Base-by-base conservation (phyloP, 2,329 filamentous ascomycete genomes). In the Cladosporium sp. region DNA sequence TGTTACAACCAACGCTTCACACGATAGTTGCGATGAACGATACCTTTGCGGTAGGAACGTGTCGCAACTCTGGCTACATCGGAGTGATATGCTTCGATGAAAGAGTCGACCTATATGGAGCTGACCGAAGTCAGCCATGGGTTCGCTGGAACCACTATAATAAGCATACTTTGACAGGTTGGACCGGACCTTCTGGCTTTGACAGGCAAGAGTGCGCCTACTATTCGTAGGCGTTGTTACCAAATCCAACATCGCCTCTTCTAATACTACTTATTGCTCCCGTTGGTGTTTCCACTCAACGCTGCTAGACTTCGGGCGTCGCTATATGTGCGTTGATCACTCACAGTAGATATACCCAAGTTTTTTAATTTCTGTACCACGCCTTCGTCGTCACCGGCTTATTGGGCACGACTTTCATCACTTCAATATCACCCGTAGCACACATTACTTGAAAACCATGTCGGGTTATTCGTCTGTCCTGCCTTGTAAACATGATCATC, bases 41-140 rank as follows among this genome's bases (percentile, higher is more conserved):
- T 8, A 35, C 60, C 4, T 62, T 62, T 23, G 60, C 23, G 2
- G 33, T 62, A 14, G 31, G 7, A 21, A 31, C 26, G 7, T 49
- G 23, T 8, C 6, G 5, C 5, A 31, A 16, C 6, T 23, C 21
- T 33, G 16, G 31, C 31, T 23, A 11, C 29, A 29, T 62, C 2
- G 44, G 49, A 26, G 49, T 62, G 14, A 14, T 55, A 16, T 62
- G 60, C 21, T 62, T 62, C n/a, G 60, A 62, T 28, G 60, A 62
- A 16, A 31, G 60, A 7, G 33, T 62, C 1, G 5, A 23, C 4
- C n/a, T 62, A 23, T 18, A 62, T 8, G 46, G 60, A 33, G 29
- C 46, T 18, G 29, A 10, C 14, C 2, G 4, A 14, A 62, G 33
- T 7, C 3, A 33, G 3, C 5, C 44, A 16, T 62, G 60, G 60